These are phyloP conservation scores for Hanseniaspora hatyaiensis DNA, from an alignment of 805 yeast genomes.

Conservation along the genomic window DNA sequence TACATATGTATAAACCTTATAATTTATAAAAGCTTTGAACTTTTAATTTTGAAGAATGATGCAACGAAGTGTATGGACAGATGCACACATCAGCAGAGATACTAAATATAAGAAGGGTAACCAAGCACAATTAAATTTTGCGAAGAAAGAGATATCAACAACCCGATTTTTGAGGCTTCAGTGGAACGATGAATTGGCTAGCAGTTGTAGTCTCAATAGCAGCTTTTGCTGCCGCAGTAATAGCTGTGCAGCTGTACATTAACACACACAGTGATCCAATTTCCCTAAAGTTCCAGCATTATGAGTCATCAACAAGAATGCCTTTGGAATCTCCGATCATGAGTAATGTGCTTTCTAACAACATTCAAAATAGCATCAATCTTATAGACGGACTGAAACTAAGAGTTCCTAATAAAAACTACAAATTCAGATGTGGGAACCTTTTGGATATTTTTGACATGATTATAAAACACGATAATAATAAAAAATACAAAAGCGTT, in stretches of 20 bases:
- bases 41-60: no score
- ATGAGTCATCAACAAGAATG: conserved; percentile 12
- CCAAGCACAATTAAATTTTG: no score
- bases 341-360: conserved; percentile 12
- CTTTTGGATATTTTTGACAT: conserved; percentile 59
- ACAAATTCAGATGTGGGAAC: conserved; percentile 49
- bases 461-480: neutral
- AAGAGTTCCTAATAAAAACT: conserved; percentile 12
- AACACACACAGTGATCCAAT: conserved; percentile 6
- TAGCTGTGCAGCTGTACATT: neutral
- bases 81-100: no score
- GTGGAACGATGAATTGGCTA: no score
- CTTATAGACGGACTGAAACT: conserved; percentile 15
- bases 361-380: conserved; percentile 10
- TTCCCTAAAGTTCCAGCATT: conserved; percentile 11
- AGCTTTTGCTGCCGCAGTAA: neutral
- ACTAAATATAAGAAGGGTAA: no score
- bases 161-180: no score
- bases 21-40: no score
- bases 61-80: no score
- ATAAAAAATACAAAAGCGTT: conserved; percentile 22
- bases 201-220: neutral
- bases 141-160: no score
- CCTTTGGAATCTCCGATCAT: conserved; percentile 7
- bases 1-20: no score